Conservation (phyloP, 75 land plant genomes). For the Pinus albicaulis region DNA sequence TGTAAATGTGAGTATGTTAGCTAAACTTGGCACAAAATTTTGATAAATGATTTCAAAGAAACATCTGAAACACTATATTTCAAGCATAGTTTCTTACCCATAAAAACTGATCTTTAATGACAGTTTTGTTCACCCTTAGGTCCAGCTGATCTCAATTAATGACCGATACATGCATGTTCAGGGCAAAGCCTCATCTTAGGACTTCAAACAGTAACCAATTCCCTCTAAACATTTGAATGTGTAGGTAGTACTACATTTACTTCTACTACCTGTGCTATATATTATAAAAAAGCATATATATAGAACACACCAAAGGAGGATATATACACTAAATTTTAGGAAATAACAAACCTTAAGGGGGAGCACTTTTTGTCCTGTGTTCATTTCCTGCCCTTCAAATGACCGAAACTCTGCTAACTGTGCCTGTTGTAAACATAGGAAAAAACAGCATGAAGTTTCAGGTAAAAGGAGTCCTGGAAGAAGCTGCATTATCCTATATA, state of each 20-base stretch:
- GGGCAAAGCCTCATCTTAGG: neutral
- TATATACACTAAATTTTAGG: neutral
- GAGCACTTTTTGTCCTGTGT: constrained; percentile 70
- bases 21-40: neutral
- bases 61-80: neutral
- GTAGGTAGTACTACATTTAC: neutral
- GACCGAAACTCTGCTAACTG: constrained; percentile 82
- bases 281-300: neutral
- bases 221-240: neutral
- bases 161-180: neutral
- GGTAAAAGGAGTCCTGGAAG: neutral
- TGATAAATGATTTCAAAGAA: constrained; percentile 1
- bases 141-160: constrained; percentile 59
- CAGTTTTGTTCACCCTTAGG: constrained; percentile 73
- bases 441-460: neutral
- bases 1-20: neutral
- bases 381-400: constrained; percentile 89
- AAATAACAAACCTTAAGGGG: constrained; percentile 59
- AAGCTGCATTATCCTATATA: neutral
- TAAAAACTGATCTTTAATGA: constrained; percentile 84
- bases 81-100: constrained; percentile 58
- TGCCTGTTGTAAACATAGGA: constrained; percentile 31
- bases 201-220: neutral
- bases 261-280: neutral
- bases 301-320: too few species aligned